A percentile compares a stretch with the other conserved stretches of the same genome.
Evolutionary conservation across 441 rosid species (phyloP).

Genomic region (Corymbia calophylla): DNA sequence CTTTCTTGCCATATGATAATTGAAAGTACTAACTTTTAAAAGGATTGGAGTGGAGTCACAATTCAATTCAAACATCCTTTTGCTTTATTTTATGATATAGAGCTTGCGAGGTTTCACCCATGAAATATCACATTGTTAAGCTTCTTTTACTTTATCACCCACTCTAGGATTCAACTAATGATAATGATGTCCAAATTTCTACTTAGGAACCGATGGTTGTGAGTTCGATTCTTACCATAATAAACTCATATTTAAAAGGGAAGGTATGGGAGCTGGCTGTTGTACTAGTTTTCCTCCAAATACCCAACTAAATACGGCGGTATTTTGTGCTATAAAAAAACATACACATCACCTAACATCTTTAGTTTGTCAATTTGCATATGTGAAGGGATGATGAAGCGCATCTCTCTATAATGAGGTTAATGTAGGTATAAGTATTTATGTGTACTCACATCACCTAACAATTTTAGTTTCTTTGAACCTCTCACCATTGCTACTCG

Average conservation of each 20-base stretch:
- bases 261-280: background rate
- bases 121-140: background rate
- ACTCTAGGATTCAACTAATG: background rate
- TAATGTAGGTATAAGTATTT: background rate
- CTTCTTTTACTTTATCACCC: background rate
- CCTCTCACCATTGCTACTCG: background rate
- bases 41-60: background rate
- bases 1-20: background rate
- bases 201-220: fast-evolving
- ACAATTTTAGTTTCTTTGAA: background rate
- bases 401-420: background rate
- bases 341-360: background rate
- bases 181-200: background rate
- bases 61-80: background rate
- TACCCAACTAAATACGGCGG: background rate
- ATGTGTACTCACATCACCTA: background rate
- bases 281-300: background rate
- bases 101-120: background rate
- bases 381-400: background rate
- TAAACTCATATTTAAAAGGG: background rate
- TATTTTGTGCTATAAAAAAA: background rate
- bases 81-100: background rate
- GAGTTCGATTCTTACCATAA: background rate
- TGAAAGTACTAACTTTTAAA: background rate
- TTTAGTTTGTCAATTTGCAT: background rate